These are phyloP conservation scores for Trichoderma atrobrunneum DNA, from an alignment of 2,329 filamentous ascomycete species.

Conservation along the genomic window DNA sequence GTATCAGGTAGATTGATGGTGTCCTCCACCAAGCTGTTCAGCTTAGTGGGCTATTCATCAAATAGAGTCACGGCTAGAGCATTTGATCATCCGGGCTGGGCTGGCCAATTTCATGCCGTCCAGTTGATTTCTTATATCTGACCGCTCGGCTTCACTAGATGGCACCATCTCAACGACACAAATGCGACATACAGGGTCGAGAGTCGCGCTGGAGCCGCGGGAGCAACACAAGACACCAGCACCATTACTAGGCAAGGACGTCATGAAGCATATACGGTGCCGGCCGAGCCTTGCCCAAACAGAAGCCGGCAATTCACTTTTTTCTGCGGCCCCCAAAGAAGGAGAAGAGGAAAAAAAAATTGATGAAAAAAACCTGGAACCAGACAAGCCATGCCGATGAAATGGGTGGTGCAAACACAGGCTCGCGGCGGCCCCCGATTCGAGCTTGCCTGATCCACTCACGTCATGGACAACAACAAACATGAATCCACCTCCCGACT, in stretches of 20 bases:
- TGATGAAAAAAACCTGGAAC: neutral
- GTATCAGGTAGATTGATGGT: neutral
- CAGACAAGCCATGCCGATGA: neutral
- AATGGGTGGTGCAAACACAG: neutral
- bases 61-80: neutral
- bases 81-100: neutral
- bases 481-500: neutral
- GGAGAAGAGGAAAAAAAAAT: neutral
- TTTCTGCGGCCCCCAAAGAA: neutral
- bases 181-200: neutral
- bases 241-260: neutral
- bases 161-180: neutral
- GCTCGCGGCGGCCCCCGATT: conserved; percentile 10
- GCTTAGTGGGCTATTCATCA: neutral
- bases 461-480: conserved; percentile 18
- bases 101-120: neutral
- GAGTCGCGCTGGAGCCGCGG: neutral
- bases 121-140: neutral
- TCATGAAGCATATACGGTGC: conserved; percentile 13
- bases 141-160: neutral
- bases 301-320: neutral
- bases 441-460: conserved; percentile 11
- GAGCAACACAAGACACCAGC: neutral
- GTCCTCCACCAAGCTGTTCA: conserved; percentile 2
- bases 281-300: neutral